Evolutionary conservation across 805 yeast species (phyloP).

Genomic region (Millerago galiae): DNA sequence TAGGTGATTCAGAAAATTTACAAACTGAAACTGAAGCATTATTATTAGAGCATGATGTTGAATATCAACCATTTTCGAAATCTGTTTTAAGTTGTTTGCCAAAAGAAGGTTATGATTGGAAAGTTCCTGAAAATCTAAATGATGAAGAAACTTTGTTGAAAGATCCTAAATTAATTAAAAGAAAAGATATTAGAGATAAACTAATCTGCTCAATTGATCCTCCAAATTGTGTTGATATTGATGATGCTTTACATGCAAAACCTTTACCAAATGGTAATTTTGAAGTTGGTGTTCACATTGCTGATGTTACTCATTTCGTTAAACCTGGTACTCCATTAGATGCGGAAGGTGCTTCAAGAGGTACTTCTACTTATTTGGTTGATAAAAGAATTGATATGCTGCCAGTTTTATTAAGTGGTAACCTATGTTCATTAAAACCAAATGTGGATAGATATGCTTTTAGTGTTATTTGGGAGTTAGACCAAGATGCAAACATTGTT

Average conservation of each 20-base stretch:
- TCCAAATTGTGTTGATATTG: conserved; percentile 97
- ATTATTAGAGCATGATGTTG: conserved; percentile 90
- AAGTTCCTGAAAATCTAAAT: conserved; percentile 61
- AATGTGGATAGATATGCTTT: conserved; percentile 95
- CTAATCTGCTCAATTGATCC: conserved; percentile 96
- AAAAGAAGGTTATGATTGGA: conserved; percentile 89
- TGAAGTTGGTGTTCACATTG: conserved; percentile 98
- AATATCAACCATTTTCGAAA: conserved; percentile 91
- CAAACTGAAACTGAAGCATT: conserved; percentile 96
- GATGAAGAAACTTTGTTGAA: conserved; percentile 48
- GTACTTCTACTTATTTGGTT: conserved; percentile 93
- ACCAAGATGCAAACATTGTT: conserved; percentile 77
- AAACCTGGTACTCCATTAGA: conserved; percentile 89
- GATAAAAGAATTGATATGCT: conserved; percentile 99
- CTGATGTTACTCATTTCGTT: conserved; percentile 97
- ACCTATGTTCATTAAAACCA: conserved; percentile 90
- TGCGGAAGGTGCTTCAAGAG: conserved; percentile 94
- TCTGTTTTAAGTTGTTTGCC: conserved; percentile 91
- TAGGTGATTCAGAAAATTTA: conserved; percentile 87
- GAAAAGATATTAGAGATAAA: conserved; percentile 84
- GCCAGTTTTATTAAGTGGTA: conserved; percentile 92
- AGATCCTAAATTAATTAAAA: conserved; percentile 41
- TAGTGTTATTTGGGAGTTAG: conserved; percentile 93
- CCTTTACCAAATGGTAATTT: conserved; percentile 84
- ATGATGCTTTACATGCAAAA: conserved; percentile 92